phyloP scores from a whole-genome alignment of 2,329 filamentous ascomycete species.

The Atkinsonella texensis region DNA sequence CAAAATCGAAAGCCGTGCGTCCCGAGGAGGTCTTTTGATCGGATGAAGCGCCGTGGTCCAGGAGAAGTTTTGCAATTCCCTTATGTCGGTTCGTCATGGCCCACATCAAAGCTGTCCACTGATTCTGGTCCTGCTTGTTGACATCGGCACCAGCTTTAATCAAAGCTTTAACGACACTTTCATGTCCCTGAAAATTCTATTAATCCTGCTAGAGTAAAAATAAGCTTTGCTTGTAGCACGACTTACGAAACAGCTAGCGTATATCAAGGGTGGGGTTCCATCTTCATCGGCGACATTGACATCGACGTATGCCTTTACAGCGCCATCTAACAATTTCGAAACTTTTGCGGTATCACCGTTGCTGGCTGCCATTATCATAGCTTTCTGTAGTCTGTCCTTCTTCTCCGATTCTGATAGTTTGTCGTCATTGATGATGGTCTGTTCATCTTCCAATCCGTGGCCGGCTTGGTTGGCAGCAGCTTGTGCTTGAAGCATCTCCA shows the following conservation, averaged over 20 bases:
- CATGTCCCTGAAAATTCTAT: conserved; percentile 54
- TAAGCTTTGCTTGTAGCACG: neutral
- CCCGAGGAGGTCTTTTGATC: conserved; percentile 92
- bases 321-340: conserved; percentile 60
- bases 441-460: conserved; percentile 63
- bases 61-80: conserved; percentile 79
- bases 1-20: conserved; percentile 89
- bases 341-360: conserved; percentile 86
- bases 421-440: conserved; percentile 63
- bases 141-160: conserved; percentile 79
- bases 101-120: conserved; percentile 99
- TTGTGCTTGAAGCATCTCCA: conserved; percentile 93
- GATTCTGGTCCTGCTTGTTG: conserved; percentile 87
- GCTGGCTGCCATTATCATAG: conserved; percentile 87
- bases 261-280: conserved; percentile 91
- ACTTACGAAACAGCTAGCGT: conserved; percentile 90
- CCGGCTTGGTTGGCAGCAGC: conserved; percentile 70
- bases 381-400: conserved; percentile 68
- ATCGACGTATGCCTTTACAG: conserved; percentile 64
- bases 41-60: conserved; percentile 90
- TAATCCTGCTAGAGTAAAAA: conserved; percentile 3
- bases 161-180: conserved; percentile 72
- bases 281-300: conserved; percentile 85
- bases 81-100: conserved; percentile 98
- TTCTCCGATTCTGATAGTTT: conserved; percentile 68